phyloP scores from a whole-genome alignment of 768 basidiomycete species.

The Podaxis mareebaensis region DNA sequence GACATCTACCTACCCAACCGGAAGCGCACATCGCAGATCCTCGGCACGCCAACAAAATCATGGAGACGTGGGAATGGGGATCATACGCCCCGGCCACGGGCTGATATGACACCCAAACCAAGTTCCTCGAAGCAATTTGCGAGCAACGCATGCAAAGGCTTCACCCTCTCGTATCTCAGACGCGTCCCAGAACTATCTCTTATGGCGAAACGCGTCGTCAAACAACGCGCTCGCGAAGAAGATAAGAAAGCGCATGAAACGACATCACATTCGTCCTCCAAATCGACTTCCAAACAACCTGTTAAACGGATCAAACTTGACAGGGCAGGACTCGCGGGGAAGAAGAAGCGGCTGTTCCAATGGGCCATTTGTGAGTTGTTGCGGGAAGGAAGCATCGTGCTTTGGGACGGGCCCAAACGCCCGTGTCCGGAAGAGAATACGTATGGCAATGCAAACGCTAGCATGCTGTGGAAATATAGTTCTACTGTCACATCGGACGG shows the following conservation, averaged over 20 bases:
- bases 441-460: constrained; percentile 22
- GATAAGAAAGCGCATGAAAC: constrained; percentile 32
- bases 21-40: constrained; percentile 12
- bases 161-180: constrained; percentile 73
- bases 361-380: constrained; percentile 65
- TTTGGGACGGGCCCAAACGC: constrained; percentile 68
- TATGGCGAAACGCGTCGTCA: constrained; percentile 64
- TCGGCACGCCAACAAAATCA: constrained; percentile 40
- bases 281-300: constrained; percentile 8
- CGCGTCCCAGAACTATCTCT: constrained; percentile 73
- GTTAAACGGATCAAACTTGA: constrained; percentile 8
- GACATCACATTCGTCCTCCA: neutral
- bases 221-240: constrained; percentile 53
- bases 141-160: constrained; percentile 39
- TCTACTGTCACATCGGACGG: constrained; percentile 26
- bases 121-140: neutral
- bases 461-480: constrained; percentile 52
- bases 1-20: neutral
- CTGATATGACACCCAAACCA: constrained; percentile 11
- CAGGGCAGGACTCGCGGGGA: constrained; percentile 26
- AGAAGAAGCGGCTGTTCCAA: constrained; percentile 69
- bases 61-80: constrained; percentile 16
- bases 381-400: constrained; percentile 71
- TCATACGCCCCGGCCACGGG: neutral
- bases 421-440: constrained; percentile 26